These are phyloP conservation scores for Xeromyces bisporus DNA, from an alignment of 495 filamentous ascomycete genomes.

Conservation along the genomic window DNA sequence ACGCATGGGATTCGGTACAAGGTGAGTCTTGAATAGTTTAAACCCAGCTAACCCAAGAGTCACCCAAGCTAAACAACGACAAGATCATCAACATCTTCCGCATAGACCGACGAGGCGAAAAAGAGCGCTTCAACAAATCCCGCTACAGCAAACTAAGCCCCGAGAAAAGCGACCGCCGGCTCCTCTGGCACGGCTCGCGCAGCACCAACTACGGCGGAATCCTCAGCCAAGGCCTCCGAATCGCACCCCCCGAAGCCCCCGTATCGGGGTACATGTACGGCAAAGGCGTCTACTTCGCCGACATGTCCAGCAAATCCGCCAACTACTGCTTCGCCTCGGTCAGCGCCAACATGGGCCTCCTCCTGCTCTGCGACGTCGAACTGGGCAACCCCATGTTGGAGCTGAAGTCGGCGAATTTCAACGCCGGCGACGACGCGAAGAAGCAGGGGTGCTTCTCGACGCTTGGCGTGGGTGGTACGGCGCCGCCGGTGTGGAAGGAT, in stretches of 20 bases:
- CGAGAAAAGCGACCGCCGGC: conserved; percentile 40
- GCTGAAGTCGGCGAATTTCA: conserved; percentile 32
- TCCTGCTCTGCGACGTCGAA: conserved; percentile 68
- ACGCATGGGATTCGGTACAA: conserved; percentile 42
- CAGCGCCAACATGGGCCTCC: conserved; percentile 39
- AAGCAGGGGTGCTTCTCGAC: conserved; percentile 44
- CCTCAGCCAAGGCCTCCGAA: conserved; percentile 67
- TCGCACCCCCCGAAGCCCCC: conserved; percentile 71
- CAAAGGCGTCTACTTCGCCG: conserved; percentile 82
- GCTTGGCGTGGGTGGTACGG: conserved; percentile 41
- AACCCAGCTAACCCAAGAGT: conserved; percentile 2
- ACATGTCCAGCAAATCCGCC: conserved; percentile 64
- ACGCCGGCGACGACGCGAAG: conserved; percentile 46
- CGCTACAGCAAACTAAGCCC: conserved; percentile 19
- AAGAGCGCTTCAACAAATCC: conserved; percentile 45
- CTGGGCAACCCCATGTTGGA: conserved; percentile 54
- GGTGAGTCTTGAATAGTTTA: conserved; percentile 5
- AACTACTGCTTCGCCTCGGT: conserved; percentile 50
- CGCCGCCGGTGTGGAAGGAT: conserved; percentile 60
- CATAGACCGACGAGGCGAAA: conserved; percentile 59
- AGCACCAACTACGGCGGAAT: conserved; percentile 72
- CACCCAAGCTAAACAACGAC: not conserved
- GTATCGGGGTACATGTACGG: conserved; percentile 68
- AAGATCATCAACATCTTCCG: conserved; percentile 65
- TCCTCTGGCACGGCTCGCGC: conserved; percentile 71